Evolutionary conservation across 2,329 filamentous ascomycete species (phyloP).

Genomic region (Pestalotiopsis sp.): DNA sequence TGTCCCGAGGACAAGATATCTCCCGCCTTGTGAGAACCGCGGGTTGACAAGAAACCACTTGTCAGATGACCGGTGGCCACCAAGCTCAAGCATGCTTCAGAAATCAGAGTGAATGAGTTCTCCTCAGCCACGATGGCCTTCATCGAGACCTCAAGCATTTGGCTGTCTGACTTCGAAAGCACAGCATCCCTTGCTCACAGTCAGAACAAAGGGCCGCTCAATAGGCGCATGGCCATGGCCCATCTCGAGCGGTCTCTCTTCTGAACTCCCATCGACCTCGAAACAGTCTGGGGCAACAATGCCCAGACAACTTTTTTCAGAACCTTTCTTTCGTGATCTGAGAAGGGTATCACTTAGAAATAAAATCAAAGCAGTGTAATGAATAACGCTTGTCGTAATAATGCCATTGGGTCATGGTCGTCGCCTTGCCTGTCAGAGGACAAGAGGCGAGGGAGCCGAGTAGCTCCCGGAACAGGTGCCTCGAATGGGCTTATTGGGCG

Average conservation of each 20-base stretch:
- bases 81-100: neutral
- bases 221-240: neutral
- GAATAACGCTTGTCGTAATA: neutral
- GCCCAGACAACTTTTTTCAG: neutral
- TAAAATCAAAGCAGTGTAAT: neutral
- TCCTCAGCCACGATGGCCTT: neutral
- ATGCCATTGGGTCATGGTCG: neutral
- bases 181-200: neutral
- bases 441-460: neutral
- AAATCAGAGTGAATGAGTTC: neutral
- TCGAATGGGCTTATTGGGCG: conserved; percentile 4
- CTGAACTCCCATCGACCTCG: neutral
- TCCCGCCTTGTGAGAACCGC: neutral
- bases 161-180: neutral
- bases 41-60: neutral
- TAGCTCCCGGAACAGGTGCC: neutral
- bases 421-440: neutral
- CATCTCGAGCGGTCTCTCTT: neutral
- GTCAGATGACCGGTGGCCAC: neutral
- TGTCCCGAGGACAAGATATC: neutral
- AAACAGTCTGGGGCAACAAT: neutral
- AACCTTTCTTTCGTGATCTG: neutral
- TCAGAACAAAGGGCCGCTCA: neutral
- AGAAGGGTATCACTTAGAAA: conserved; percentile 3
- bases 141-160: neutral